A percentile compares a stretch with the other conserved stretches of the same genome.
Conservation (phyloP, 163 green algal genomes). For the Chloromonas sp. region DNA sequence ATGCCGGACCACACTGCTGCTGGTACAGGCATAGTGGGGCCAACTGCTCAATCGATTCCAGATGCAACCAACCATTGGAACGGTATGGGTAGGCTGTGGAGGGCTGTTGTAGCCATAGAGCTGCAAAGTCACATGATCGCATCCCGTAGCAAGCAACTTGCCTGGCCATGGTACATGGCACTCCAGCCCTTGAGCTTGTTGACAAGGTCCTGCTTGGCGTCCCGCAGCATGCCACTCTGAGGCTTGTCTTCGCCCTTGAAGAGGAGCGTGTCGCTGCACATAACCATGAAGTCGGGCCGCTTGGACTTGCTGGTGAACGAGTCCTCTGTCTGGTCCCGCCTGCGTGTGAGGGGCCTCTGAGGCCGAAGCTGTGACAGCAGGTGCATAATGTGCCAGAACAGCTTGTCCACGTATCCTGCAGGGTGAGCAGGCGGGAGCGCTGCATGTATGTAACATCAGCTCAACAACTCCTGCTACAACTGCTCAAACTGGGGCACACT, state of each 20-base stretch:
- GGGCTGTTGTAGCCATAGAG: no score
- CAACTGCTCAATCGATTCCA: no score
- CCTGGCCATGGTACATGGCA: not conserved
- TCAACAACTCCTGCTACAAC: no score
- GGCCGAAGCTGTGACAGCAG: not conserved
- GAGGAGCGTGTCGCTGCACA: not conserved
- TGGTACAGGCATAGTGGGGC: no score
- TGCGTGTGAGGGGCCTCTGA: not conserved
- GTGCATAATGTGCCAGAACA: not conserved
- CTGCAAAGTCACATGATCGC: no score
- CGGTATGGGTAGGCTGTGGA: no score
- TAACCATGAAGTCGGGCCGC: not conserved
- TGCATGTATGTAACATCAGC: no score
- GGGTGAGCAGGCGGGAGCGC: no score
- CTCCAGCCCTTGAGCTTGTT: slow-evolving; percentile 5
- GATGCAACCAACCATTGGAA: no score
- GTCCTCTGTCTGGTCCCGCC: not conserved
- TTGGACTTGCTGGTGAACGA: not conserved
- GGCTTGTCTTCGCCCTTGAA: slow-evolving; percentile 5
- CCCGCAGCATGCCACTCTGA: not conserved
- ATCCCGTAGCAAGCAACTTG: no score
- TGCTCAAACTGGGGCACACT: no score
- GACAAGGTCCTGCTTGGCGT: not conserved
- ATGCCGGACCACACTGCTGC: no score
- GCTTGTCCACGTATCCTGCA: not conserved